Evolutionary conservation across 208 protist species (phyloP).

Genomic region (Trypanosoma cruzi): DNA sequence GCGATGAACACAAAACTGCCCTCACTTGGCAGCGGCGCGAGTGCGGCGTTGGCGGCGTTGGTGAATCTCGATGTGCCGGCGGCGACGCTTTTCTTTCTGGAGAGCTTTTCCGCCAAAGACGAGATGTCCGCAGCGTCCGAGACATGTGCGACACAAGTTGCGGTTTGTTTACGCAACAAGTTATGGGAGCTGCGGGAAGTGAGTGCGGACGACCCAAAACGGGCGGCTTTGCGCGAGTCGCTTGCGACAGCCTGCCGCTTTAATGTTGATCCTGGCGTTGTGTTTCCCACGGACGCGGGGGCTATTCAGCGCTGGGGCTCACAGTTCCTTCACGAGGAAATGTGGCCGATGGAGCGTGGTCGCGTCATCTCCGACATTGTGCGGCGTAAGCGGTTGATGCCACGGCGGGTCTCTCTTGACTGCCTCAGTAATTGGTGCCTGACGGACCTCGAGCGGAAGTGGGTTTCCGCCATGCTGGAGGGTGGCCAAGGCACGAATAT

Average conservation of each 20-base stretch:
- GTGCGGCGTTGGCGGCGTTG: constrained; percentile 39
- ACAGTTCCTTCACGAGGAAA: constrained; percentile 31
- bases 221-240: constrained; percentile 3
- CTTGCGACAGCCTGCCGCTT: constrained; percentile 38
- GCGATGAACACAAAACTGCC: constrained; percentile 60
- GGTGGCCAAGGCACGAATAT: neutral
- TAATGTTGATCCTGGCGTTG: constrained; percentile 56
- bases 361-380: constrained; percentile 33
- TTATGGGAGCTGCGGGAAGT: constrained; percentile 21
- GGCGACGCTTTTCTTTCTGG: constrained; percentile 56
- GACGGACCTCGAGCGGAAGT: constrained; percentile 62
- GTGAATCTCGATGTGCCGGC: constrained; percentile 47
- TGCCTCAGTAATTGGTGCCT: constrained; percentile 61
- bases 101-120: constrained; percentile 58
- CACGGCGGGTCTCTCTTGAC: constrained; percentile 53
- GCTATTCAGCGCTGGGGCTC: constrained; percentile 56
- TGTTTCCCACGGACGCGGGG: constrained; percentile 54
- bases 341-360: constrained; percentile 36
- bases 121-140: constrained; percentile 39
- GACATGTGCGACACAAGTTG: constrained; percentile 70
- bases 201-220: neutral
- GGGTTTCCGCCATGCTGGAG: constrained; percentile 32
- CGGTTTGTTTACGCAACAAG: constrained; percentile 40
- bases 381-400: constrained; percentile 36
- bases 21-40: constrained; percentile 34